Evolutionary conservation across 768 basidiomycete species (phyloP).

Genomic region (Lactarius sp.): DNA sequence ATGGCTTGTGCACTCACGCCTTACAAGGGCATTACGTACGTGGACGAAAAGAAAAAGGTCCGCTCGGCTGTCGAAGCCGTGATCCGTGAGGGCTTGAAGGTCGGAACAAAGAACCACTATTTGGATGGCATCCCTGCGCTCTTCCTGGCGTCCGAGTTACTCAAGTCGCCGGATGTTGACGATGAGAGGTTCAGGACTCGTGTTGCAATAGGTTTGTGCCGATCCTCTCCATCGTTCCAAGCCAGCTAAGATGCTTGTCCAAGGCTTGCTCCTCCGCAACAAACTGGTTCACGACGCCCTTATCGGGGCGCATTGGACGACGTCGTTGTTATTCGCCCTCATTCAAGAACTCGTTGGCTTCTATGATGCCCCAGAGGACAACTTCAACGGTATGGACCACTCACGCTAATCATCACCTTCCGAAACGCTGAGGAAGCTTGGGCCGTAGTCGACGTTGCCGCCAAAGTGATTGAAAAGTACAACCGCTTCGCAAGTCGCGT

Average conservation of each 20-base stretch:
- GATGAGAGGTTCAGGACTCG: conserved; percentile 39
- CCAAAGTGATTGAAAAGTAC: conserved; percentile 53
- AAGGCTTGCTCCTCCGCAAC: conserved; percentile 67
- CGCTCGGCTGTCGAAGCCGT: conserved; percentile 59
- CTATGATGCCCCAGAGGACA: conserved; percentile 41
- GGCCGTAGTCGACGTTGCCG: conserved; percentile 40
- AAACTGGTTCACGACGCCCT: conserved; percentile 57
- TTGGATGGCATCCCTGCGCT: conserved; percentile 69
- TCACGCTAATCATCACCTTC: conserved; percentile 12
- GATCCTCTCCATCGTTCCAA: neutral
- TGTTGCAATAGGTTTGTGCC: conserved; percentile 50
- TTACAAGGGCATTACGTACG: conserved; percentile 53
- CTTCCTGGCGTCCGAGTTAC: conserved; percentile 49
- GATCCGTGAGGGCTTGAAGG: conserved; percentile 79
- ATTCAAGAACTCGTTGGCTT: conserved; percentile 60
- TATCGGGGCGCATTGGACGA: conserved; percentile 64
- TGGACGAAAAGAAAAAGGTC: conserved; percentile 58
- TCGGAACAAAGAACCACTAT: conserved; percentile 72
- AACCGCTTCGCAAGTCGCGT: conserved; percentile 58
- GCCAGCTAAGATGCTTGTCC: neutral
- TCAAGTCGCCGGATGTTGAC: conserved; percentile 36
- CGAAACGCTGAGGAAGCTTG: conserved; percentile 23
- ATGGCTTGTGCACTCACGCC: conserved; percentile 76
- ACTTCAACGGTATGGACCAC: conserved; percentile 41
- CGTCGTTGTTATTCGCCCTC: conserved; percentile 69